phyloP scores from a whole-genome alignment of 164 flowering plant species.

The Cinnamomum micranthum region DNA sequence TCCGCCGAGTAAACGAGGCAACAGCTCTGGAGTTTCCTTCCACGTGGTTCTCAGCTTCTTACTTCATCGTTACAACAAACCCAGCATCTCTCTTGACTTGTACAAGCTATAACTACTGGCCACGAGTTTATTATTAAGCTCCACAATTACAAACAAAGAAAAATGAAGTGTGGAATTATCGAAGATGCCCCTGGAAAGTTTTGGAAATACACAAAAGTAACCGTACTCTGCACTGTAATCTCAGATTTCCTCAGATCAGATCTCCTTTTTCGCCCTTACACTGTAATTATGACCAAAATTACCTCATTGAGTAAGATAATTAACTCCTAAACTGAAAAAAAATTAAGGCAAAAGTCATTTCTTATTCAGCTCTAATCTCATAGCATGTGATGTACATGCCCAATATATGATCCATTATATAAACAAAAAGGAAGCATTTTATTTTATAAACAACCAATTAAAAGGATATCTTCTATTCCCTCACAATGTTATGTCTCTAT shows the following conservation, averaged over 20 bases:
- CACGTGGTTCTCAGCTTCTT: slow-evolving; percentile 24
- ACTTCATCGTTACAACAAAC: slow-evolving; percentile 26
- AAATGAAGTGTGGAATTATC: neutral
- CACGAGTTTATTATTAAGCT: neutral
- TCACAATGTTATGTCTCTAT: slow-evolving; percentile 24
- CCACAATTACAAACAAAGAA: too few relatives aligned
- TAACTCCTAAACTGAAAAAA: too few relatives aligned
- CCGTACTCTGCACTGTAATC: neutral
- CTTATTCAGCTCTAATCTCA: too few relatives aligned
- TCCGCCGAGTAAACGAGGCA: too few relatives aligned
- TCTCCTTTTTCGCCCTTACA: neutral
- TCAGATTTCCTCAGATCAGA: neutral
- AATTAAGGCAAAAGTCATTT: too few relatives aligned
- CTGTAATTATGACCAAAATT: neutral
- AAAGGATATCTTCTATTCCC: neutral
- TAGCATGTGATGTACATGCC: too few relatives aligned
- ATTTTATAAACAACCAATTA: too few relatives aligned
- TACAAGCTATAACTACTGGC: slow-evolving; percentile 6
- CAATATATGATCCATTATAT: too few relatives aligned
- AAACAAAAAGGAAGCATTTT: too few relatives aligned
- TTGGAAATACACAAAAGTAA: neutral
- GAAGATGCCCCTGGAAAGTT: slow-evolving; percentile 3
- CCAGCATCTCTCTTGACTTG: slow-evolving; percentile 25
- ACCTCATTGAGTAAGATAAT: neutral
- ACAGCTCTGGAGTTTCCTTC: neutral